Evolutionary conservation across 2,329 filamentous ascomycete genomes (phyloP).

Genomic region (Colletotrichum sp.): DNA sequence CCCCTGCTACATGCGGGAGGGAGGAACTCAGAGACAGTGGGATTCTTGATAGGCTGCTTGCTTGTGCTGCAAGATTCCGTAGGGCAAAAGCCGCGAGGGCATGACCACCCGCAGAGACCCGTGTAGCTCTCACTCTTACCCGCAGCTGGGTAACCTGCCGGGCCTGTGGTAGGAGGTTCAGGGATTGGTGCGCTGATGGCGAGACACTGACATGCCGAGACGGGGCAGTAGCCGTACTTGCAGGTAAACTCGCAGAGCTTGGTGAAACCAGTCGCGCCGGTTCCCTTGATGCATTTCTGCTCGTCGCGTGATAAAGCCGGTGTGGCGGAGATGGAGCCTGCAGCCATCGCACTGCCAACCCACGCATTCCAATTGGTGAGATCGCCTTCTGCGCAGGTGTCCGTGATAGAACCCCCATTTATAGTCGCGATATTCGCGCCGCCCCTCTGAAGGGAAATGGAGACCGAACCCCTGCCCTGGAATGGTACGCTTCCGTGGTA

Average conservation of each 20-base stretch:
- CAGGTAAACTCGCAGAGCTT: slow-evolving; percentile 38
- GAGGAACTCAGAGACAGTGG: neutral
- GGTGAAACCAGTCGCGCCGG: slow-evolving; percentile 32
- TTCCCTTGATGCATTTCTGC: slow-evolving; percentile 28
- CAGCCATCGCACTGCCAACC: neutral
- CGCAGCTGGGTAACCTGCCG: slow-evolving; percentile 12
- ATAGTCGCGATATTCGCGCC: neutral
- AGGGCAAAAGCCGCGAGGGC: slow-evolving; percentile 49
- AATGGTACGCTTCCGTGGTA: slow-evolving; percentile 30
- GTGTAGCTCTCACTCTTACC: neutral
- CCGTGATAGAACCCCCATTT: neutral
- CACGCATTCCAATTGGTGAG: slow-evolving; percentile 13
- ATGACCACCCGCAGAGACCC: slow-evolving; percentile 29
- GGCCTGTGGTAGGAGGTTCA: neutral
- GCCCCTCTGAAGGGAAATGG: slow-evolving; percentile 31
- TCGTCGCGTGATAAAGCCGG: neutral
- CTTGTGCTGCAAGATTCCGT: slow-evolving; percentile 23
- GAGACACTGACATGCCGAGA: neutral
- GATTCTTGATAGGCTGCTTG: neutral
- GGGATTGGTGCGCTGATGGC: neutral
- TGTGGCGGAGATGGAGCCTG: neutral
- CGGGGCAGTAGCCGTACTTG: slow-evolving; percentile 26
- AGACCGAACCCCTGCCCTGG: slow-evolving; percentile 19
- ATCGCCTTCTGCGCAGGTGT: neutral
- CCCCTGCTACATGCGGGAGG: slow-evolving; percentile 12